phyloP scores from a whole-genome alignment of 768 basidiomycete genomes.

The Rhodotorula diobovata region DNA sequence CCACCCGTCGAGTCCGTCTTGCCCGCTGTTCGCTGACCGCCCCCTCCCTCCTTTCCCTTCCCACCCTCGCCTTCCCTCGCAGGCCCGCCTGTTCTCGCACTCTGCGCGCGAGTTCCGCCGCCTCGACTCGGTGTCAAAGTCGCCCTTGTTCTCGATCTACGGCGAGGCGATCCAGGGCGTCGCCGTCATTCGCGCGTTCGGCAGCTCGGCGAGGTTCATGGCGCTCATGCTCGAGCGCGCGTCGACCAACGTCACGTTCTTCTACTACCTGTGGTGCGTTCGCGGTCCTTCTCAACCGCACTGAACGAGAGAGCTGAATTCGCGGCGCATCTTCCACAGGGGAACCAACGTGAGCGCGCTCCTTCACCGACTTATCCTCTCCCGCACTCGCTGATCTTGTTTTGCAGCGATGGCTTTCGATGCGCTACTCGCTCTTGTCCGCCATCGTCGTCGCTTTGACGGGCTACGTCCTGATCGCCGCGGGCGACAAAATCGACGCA shows the following conservation, averaged over 20 bases:
- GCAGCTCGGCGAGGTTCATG: conserved; percentile 35
- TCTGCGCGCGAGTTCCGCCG: conserved; percentile 49
- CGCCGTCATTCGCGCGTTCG: conserved; percentile 45
- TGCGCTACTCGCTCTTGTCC: conserved; percentile 40
- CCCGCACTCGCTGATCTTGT: too few relatives aligned
- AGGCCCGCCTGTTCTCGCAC: conserved; percentile 44
- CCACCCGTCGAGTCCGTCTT: too few relatives aligned
- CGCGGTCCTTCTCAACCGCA: too few relatives aligned
- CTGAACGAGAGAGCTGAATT: too few relatives aligned
- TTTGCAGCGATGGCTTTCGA: conserved; percentile 41
- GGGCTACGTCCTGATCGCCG: conserved; percentile 39
- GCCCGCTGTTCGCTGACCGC: too few relatives aligned
- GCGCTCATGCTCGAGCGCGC: conserved; percentile 37
- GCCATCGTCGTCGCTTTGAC: conserved; percentile 36
- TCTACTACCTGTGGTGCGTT: conserved; percentile 38
- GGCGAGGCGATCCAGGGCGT: conserved; percentile 45
- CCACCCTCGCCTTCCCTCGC: too few relatives aligned
- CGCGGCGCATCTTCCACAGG: too few relatives aligned
- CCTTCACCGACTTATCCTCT: background rate
- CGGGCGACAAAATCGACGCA: conserved; percentile 38
- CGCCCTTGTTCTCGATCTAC: conserved; percentile 45
- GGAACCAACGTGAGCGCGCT: conserved; percentile 13
- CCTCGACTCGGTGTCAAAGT: conserved; percentile 48
- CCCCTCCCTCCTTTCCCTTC: too few relatives aligned
- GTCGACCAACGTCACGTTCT: conserved; percentile 41